Evolutionary conservation across 176 grass and related monocot genomes (phyloP).

Genomic region (Stipa capillata): DNA sequence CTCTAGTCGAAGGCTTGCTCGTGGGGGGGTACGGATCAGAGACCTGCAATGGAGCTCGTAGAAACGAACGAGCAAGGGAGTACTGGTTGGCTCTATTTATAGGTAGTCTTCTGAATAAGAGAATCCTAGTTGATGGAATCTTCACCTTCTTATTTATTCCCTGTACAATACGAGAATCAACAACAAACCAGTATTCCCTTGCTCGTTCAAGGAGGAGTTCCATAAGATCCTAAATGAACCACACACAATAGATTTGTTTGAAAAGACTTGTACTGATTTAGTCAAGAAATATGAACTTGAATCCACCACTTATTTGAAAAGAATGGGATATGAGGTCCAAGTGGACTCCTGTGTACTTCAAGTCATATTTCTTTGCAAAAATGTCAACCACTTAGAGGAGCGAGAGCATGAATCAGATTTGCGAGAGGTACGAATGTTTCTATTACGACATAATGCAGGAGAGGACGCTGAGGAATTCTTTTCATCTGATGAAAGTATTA

Average conservation of each 20-base stretch:
- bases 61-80: too few species aligned
- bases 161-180: too few species aligned
- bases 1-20: too few species aligned
- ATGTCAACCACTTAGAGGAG: neutral
- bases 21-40: too few species aligned
- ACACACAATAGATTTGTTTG: neutral
- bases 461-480: neutral
- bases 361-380: neutral
- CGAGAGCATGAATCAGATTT: constrained; percentile 4
- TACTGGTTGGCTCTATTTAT: too few species aligned
- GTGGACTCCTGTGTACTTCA: neutral
- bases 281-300: neutral
- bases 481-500: neutral
- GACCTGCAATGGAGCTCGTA: too few species aligned
- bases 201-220: too few species aligned
- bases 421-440: neutral
- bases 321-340: neutral
- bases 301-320: neutral
- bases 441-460: neutral
- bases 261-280: neutral
- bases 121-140: too few species aligned
- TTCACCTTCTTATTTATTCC: too few species aligned
- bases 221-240: neutral
- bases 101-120: too few species aligned
- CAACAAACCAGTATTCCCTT: too few species aligned